Percentiles rank a stretch among this genome's conserved stretches.
Evolutionary conservation across 495 filamentous ascomycete species (phyloP).

Genomic region (Patellaria atrata): DNA sequence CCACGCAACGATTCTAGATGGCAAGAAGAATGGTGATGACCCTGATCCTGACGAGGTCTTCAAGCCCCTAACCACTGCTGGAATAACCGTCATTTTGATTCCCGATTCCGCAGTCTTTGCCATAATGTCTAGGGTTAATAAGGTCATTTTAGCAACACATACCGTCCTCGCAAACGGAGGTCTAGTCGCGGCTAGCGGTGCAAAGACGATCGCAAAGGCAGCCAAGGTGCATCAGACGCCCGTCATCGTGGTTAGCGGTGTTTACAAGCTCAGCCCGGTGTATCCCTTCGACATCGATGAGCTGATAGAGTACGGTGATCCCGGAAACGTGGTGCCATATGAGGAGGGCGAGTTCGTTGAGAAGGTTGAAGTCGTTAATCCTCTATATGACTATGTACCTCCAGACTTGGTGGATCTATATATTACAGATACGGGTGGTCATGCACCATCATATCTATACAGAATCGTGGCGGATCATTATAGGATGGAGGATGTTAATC

Average conservation of each 20-base stretch:
- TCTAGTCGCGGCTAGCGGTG: constrained; percentile 64
- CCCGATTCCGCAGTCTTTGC: constrained; percentile 77
- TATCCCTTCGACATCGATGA: constrained; percentile 67
- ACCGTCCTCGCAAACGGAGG: constrained; percentile 77
- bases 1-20: constrained; percentile 42
- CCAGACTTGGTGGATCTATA: constrained; percentile 74
- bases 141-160: constrained; percentile 78
- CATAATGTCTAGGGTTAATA: constrained; percentile 85
- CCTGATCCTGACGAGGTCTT: constrained; percentile 41
- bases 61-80: constrained; percentile 60
- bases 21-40: constrained; percentile 34
- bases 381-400: constrained; percentile 68
- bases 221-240: constrained; percentile 66
- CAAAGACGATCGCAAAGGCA: constrained; percentile 63
- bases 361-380: constrained; percentile 64
- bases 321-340: constrained; percentile 55
- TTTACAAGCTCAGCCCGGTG: constrained; percentile 83
- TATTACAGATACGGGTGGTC: constrained; percentile 53
- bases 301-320: constrained; percentile 68
- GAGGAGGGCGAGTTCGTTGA: constrained; percentile 62
- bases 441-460: constrained; percentile 57
- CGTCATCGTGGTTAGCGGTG: constrained; percentile 68
- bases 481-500: constrained; percentile 61
- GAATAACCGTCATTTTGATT: constrained; percentile 67
- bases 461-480: constrained; percentile 76